Evolutionary conservation across 2,329 filamentous ascomycete species (phyloP), one percentile per base, ranked within the genome.

Genomic region (Lasiodiplodia gonubiensis): DNA sequence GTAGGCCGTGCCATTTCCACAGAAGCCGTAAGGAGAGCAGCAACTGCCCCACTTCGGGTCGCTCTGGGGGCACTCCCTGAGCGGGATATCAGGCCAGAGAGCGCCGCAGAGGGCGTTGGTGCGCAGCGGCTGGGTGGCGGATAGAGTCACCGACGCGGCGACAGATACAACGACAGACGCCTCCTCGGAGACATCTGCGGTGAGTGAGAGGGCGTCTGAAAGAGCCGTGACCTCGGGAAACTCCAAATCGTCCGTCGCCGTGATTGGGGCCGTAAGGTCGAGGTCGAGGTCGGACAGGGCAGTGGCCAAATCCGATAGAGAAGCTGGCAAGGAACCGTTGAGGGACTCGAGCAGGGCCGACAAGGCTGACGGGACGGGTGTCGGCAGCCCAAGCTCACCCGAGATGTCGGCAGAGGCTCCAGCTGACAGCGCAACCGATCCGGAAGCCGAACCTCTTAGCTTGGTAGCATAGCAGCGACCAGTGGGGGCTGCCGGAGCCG

Each of bases 11-110:
- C 49, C 46, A 25, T 63, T 63, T 21, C 59, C 59, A 4, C 46
- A 63, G 30, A 63, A 63, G 18, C 59, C 59, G 21, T 51, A 63
- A n/a, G 27, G 42, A 35, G 59, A 63, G 59, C 59, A 63, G 59
- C 59, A 63, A 2, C 46, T n/a, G 6, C 59, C 59, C 30, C 42
- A 63, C 1, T 5, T 37, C 8, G 27, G 27, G n/a, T 63, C 59
- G 5, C 18, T 11, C 21, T 63, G 59, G 7, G 59, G 59, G 25
- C 59, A 63, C 6, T 51, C 46, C 7, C 27, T 35, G 42, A 25
- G 10, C 1, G 46, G n/a, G 27, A 63, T 51, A 14, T 51, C 42
- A n/a, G 42, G 42, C 59, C 59, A 63, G n/a, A 25, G 23, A 1
- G 59, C 18, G 4, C 59, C 59, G 21, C 59, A 63, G 25, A 63